phyloP scores from a whole-genome alignment of 352 stramenopile species.

The Phytophthora podocarpi region DNA sequence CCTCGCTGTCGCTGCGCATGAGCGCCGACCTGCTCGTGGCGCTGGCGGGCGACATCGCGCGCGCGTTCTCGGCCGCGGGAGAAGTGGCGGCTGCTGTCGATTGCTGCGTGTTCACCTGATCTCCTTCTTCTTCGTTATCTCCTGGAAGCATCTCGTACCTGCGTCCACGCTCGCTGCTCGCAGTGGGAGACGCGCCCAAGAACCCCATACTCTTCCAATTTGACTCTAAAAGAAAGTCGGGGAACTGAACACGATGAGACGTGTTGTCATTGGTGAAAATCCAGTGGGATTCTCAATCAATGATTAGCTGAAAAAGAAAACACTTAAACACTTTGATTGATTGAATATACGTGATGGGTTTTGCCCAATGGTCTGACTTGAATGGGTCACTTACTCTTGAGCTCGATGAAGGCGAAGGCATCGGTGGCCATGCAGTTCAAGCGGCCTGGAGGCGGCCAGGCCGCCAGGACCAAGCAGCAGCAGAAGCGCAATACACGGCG shows the following conservation, averaged over 20 bases:
- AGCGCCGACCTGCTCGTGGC: constrained; percentile 27
- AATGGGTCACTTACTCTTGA: too few species aligned
- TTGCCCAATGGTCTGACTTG: constrained; percentile 18
- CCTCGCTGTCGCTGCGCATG: constrained; percentile 39
- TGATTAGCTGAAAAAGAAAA: neutral
- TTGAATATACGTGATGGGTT: neutral
- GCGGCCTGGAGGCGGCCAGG: constrained; percentile 1
- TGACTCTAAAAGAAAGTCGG: too few species aligned
- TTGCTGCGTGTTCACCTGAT: neutral
- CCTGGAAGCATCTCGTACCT: constrained; percentile 64
- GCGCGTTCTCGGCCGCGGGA: neutral
- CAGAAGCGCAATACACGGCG: constrained; percentile 23
- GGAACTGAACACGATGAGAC: constrained; percentile 27
- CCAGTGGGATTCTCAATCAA: neutral
- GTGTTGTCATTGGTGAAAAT: constrained; percentile 20
- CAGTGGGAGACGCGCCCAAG: constrained; percentile 43
- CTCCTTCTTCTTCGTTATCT: constrained; percentile 39
- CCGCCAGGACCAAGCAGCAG: constrained; percentile 5
- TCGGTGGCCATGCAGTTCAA: constrained; percentile 36
- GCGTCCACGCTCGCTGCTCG: constrained; percentile 44
- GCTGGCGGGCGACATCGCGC: constrained; percentile 5
- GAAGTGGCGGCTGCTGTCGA: neutral
- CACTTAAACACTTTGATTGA: neutral
- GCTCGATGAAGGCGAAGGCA: constrained; percentile 28
- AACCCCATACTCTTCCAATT: constrained; percentile 58